These are phyloP conservation scores for Eimeria praecox DNA, from an alignment of 169 alveolate species.

Conservation along the genomic window DNA sequence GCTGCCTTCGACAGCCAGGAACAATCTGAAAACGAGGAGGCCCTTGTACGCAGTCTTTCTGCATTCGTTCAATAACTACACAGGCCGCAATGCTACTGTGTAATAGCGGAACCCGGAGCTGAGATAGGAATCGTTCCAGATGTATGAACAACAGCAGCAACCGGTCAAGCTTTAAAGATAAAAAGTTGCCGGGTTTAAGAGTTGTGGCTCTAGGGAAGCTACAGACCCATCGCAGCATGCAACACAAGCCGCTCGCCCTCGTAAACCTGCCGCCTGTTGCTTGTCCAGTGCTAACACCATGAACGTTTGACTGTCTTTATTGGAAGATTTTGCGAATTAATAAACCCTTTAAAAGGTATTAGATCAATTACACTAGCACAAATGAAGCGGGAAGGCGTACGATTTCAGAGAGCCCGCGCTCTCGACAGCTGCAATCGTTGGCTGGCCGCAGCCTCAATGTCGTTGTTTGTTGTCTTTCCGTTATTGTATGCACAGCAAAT, in stretches of 20 bases:
- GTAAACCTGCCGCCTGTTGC: neutral
- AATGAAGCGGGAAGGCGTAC: too few relatives aligned
- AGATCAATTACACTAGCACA: too few relatives aligned
- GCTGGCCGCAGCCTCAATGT: too few relatives aligned
- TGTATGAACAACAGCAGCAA: neutral
- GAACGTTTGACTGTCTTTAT: too few relatives aligned
- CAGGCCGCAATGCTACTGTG: neutral
- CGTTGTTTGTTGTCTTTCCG: too few relatives aligned
- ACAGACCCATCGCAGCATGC: conserved; percentile 31
- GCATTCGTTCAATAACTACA: neutral
- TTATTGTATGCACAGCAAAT: too few relatives aligned
- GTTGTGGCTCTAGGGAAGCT: neutral
- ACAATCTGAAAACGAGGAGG: neutral
- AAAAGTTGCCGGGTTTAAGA: neutral
- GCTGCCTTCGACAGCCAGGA: neutral
- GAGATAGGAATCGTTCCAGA: neutral
- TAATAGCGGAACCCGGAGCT: neutral
- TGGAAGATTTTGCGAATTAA: too few relatives aligned
- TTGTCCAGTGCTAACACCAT: too few relatives aligned
- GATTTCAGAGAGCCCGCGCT: too few relatives aligned
- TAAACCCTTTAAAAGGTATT: too few relatives aligned
- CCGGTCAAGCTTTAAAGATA: neutral
- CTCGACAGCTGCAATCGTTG: too few relatives aligned
- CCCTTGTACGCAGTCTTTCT: neutral
- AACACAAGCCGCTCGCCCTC: conserved; percentile 7